Conservation (phyloP, 2,329 filamentous ascomycete species). For the Lecanicillium sp. region DNA sequence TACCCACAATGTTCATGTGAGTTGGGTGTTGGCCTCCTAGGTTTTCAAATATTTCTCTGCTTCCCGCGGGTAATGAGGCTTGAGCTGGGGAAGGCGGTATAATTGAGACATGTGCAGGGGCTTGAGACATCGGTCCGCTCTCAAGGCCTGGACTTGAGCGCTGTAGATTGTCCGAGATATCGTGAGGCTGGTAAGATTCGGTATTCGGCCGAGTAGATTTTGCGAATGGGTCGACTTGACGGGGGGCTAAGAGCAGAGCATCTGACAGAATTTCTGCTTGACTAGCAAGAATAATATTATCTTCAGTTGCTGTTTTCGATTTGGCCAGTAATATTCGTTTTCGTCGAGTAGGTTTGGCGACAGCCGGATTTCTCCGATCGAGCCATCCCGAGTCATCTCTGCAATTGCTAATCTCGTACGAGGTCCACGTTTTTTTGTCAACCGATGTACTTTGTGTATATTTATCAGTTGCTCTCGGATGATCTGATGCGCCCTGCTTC, state of each 20-base stretch:
- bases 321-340: conserved; percentile 10
- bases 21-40: background rate
- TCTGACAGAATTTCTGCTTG: conserved; percentile 8
- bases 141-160: too few relatives aligned
- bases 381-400: too few relatives aligned
- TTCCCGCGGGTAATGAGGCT: too few relatives aligned
- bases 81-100: too few relatives aligned
- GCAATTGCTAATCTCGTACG: too few relatives aligned
- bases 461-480: background rate
- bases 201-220: background rate
- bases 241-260: background rate
- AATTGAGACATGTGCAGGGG: too few relatives aligned
- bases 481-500: too few relatives aligned
- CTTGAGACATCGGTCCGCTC: too few relatives aligned
- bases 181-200: background rate
- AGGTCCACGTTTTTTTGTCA: too few relatives aligned
- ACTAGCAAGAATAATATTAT: background rate
- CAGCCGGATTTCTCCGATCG: too few relatives aligned
- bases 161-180: background rate
- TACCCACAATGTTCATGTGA: conserved; percentile 15
- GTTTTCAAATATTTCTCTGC: background rate
- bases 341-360: background rate
- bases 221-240: conserved; percentile 9
- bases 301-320: background rate
- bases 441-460: background rate